Evolutionary conservation across 2,329 filamentous ascomycete species (phyloP).

Genomic region (Septoria petroselini): DNA sequence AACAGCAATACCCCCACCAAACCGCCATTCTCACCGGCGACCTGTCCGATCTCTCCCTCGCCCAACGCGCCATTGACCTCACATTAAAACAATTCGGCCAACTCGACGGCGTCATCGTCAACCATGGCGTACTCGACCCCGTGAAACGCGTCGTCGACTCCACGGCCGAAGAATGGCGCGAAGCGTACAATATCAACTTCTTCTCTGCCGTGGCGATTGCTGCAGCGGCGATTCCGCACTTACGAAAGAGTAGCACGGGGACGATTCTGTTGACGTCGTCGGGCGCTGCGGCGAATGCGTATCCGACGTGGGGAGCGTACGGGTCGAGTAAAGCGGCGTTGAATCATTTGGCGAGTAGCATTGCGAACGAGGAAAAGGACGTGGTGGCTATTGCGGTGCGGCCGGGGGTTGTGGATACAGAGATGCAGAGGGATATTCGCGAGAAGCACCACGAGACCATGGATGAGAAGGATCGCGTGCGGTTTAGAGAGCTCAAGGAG

Average conservation of each 20-base stretch:
- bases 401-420: constrained; percentile 81
- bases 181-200: constrained; percentile 77
- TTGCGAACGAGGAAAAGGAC: constrained; percentile 72
- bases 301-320: constrained; percentile 74
- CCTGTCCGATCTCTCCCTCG: constrained; percentile 53
- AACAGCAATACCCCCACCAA: constrained; percentile 50
- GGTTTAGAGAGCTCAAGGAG: constrained; percentile 68
- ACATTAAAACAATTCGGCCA: constrained; percentile 62
- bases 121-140: constrained; percentile 79
- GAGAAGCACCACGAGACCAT: constrained; percentile 64
- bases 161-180: constrained; percentile 70
- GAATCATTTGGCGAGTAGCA: constrained; percentile 71
- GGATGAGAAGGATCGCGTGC: constrained; percentile 56
- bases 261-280: constrained; percentile 76
- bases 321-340: constrained; percentile 79
- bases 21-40: constrained; percentile 60
- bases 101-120: constrained; percentile 80
- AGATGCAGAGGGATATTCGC: constrained; percentile 82
- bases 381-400: constrained; percentile 70
- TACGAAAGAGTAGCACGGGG: constrained; percentile 63
- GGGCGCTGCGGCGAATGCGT: constrained; percentile 66
- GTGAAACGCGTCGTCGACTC: constrained; percentile 67
- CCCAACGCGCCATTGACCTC: constrained; percentile 60
- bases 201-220: constrained; percentile 80
- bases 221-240: constrained; percentile 65